Evolutionary conservation across 371 early-diverging fungal species (phyloP), one percentile per base, ranked within the genome.

Genomic region (Syncephalastrum contaminatum): DNA sequence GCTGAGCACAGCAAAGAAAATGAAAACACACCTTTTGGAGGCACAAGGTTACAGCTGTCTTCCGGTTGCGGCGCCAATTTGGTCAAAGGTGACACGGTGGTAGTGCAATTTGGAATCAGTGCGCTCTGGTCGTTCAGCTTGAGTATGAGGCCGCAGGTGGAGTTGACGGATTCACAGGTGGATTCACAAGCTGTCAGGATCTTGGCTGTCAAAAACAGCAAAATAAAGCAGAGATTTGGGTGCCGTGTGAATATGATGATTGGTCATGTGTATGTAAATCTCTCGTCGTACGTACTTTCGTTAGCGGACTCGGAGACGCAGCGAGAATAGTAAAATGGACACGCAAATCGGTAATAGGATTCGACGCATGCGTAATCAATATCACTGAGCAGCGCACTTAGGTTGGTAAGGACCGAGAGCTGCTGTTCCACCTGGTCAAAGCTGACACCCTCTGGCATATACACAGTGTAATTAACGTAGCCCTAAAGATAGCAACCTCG

Each of bases 81-180:
- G 8, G 67, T 62, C 13, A 53, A 48, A n/a, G 70, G 69, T 1
- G 59, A 51, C 4, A 58, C 54, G 19, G 60, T 57, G 18, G 59
- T 65, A 5, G 36, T 10, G 49, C 85, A 85, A 40, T 85, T 54
- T 36, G 85, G 83, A 7, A 82, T 48, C 15, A 63, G n/a, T 20
- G 51, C 18, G 5, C 65, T 54, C 55, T 70, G 61, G 3, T 68
- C 67, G 16, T 67, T 57, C 41, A 63, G 56, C 8, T 54, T 61
- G 43, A 85, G 73, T 15, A 75, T 65, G 2, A 62, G 53, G 27
- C 43, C 47, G 59, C 86, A 85, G 12, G 57, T 42, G 4, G 58
- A 16, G 2, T 54, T 40, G 0, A 66, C 73, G 13, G 54, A 59
- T 15, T 77, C 52, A 53, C 86, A 85, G n/a, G 80, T 70, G 8